A percentile compares a stretch with the other conserved stretches of the same genome.
Conservation (phyloP, 73 alveolate genomes). For the Blepharisma japonicum region DNA sequence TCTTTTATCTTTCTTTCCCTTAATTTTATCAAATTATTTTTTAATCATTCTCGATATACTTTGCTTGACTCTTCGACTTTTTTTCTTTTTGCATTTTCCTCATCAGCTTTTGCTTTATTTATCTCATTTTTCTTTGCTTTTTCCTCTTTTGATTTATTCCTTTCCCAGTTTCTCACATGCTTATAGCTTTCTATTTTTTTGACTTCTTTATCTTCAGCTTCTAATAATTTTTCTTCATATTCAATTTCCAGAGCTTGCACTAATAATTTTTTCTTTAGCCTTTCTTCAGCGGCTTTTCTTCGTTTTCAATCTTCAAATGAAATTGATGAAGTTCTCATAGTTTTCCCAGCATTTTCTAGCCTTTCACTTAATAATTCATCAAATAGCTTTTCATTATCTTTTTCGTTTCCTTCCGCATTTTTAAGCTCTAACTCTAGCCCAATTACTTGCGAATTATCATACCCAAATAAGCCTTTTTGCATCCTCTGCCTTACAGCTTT, state of each 20-base stretch:
- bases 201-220: conserved; percentile 1
- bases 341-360: neutral
- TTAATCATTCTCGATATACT: conserved; percentile 8
- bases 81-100: neutral
- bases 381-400: neutral
- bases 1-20: neutral
- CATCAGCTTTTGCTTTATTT: conserved; percentile 1
- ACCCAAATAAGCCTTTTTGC: conserved; percentile 15
- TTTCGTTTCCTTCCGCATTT: neutral
- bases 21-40: neutral
- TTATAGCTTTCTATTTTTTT: neutral
- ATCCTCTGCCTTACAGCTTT: neutral
- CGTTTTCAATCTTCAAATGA: neutral
- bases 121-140: neutral
- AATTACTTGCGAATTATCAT: neutral
- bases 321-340: neutral
- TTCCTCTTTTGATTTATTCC: conserved; percentile 7
- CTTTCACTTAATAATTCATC: neutral
- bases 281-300: conserved; percentile 4
- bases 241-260: neutral
- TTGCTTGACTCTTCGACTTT: neutral
- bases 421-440: neutral
- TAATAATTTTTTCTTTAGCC: neutral
- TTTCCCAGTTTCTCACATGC: neutral
- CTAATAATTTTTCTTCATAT: neutral